Evolutionary conservation across 2,329 filamentous ascomycete species (phyloP).

Genomic region (Exophiala bonariae): DNA sequence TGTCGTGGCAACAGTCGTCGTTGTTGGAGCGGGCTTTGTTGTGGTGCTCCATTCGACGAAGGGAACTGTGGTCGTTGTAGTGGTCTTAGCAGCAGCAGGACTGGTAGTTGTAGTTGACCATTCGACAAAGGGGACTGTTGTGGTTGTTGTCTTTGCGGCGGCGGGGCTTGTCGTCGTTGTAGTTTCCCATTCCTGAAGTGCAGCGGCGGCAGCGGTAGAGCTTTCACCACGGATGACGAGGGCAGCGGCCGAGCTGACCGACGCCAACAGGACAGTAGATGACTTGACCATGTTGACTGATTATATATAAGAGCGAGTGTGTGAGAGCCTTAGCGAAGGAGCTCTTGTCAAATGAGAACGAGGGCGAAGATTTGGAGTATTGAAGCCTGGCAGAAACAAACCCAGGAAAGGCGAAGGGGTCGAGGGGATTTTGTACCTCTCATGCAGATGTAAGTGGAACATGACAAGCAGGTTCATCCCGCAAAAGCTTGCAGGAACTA

Average conservation of each 20-base stretch:
- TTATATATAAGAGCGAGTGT: conserved; percentile 27
- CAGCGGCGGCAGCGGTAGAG: conserved; percentile 3
- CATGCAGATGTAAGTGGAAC: too few relatives aligned
- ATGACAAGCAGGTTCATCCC: too few relatives aligned
- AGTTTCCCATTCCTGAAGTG: conserved; percentile 1
- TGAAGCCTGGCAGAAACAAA: conserved; percentile 13
- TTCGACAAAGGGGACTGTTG: conserved; percentile 4
- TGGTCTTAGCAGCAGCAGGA: conserved; percentile 6
- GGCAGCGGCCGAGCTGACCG: conserved; percentile 27
- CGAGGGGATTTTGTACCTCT: conserved; percentile 14
- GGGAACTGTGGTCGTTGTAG: not conserved
- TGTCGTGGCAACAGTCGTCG: conserved; percentile 31
- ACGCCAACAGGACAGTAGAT: conserved; percentile 27
- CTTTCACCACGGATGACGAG: conserved; percentile 22
- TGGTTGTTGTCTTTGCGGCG: conserved; percentile 10
- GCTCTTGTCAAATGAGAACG: conserved; percentile 34
- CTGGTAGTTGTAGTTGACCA: conserved; percentile 11
- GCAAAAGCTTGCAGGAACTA: conserved; percentile 10
- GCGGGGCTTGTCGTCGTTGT: conserved; percentile 9
- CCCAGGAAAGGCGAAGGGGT: conserved; percentile 5
- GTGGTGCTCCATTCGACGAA: conserved; percentile 10
- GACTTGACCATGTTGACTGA: conserved; percentile 29
- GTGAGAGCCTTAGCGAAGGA: conserved; percentile 50
- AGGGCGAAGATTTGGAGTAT: conserved; percentile 7
- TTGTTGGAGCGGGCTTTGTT: conserved; percentile 6